A percentile compares a stretch with the other conserved stretches of the same genome.
Conservation (phyloP, 2,329 filamentous ascomycete species). For the Pestalotiopsis sp. region DNA sequence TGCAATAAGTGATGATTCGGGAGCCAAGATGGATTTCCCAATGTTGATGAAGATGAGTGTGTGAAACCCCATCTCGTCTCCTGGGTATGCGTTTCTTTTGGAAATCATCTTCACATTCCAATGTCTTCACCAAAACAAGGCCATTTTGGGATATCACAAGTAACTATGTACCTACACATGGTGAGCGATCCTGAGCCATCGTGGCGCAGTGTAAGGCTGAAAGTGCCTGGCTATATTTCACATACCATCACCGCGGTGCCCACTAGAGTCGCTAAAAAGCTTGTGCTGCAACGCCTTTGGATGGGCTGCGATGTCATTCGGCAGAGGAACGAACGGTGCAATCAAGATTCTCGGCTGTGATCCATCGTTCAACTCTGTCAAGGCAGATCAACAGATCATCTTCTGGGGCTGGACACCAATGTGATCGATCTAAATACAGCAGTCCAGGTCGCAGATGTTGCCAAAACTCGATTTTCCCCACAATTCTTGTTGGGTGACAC, state of each 20-base stretch:
- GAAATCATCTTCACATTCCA: not conserved
- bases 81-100: not conserved
- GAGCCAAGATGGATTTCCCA: not conserved
- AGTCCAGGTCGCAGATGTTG: too few species aligned
- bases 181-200: not conserved
- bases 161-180: not conserved
- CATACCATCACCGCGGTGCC: too few species aligned
- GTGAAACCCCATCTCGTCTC: not conserved
- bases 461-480: too few species aligned
- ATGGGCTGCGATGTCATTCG: not conserved
- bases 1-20: not conserved
- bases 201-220: conserved; percentile 2
- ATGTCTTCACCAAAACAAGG: not conserved
- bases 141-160: not conserved
- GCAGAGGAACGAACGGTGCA: not conserved
- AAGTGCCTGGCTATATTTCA: not conserved
- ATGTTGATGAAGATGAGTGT: not conserved
- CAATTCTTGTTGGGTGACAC: too few species aligned
- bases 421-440: too few species aligned
- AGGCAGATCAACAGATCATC: not conserved
- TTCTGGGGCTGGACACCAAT: not conserved
- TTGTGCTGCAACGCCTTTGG: not conserved
- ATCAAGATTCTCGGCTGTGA: not conserved
- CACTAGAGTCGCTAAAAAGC: not conserved
- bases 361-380: not conserved